Conservation (phyloP, 139 green algal species). For the Chlorella sp. region DNA sequence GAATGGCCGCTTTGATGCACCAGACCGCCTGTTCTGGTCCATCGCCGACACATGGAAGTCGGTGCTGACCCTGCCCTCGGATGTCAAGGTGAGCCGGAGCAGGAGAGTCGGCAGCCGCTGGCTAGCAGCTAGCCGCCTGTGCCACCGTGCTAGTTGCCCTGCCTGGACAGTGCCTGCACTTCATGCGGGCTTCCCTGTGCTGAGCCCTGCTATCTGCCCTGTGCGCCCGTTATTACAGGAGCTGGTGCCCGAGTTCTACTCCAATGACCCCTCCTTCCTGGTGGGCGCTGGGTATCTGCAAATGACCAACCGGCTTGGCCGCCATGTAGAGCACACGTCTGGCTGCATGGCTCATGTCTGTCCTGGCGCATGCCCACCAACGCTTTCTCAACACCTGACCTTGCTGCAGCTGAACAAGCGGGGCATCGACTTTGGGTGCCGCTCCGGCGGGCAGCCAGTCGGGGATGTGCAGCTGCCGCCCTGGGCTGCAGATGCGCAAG, state of each 20-base stretch:
- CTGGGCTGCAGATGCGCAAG: conserved; percentile 64
- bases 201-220: no score
- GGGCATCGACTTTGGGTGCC: conserved; percentile 51
- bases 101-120: no score
- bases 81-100: conserved; percentile 64
- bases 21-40: conserved; percentile 81
- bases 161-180: no score
- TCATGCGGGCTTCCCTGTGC: no score
- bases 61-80: conserved; percentile 55
- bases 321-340: not conserved
- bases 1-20: conserved; percentile 83
- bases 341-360: not conserved
- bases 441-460: conserved; percentile 42
- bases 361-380: not conserved
- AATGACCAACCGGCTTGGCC: no score
- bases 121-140: no score
- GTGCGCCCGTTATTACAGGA: conserved; percentile 44
- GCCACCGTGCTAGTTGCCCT: no score
- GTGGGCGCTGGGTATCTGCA: not conserved
- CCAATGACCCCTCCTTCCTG: conserved; percentile 72
- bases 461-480: conserved; percentile 75
- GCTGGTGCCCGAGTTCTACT: conserved; percentile 86
- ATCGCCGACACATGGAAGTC: conserved; percentile 66
- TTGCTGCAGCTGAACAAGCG: conserved; percentile 50
- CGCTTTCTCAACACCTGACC: not conserved